Evolutionary conservation across 208 protist genomes (phyloP), one percentile per base, ranked within the genome.

Genomic region (Trypanosomatidae sp.): DNA sequence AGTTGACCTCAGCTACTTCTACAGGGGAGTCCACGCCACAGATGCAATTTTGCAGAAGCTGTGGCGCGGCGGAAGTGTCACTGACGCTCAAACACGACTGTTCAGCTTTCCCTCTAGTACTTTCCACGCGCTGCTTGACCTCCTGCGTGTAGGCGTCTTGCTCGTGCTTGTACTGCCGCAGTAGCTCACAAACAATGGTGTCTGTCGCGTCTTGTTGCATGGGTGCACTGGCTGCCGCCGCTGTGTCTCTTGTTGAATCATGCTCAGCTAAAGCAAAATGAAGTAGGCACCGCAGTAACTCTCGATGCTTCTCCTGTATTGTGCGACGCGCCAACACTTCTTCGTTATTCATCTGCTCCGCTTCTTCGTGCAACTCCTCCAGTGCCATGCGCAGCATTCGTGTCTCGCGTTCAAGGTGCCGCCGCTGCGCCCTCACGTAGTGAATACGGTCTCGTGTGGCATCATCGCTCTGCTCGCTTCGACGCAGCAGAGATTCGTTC

Each of bases 311-410:
- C 8, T 59, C 2, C 2, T 62, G 53, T 10, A 70, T 66, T 9
- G 1, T 30, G 9, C 53, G 30, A 17, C 66, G 41, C 12, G 52
- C 1, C 3, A 28, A n/a, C 33, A 33, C 47, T 30, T 74, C 75
- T 49, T 47, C 53, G 3, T 3, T 17, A 9, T 53, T 53, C 8
- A 1, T 8, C 17, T 43, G 19, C 19, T 47, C 68, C 15, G n/a
- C 62, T 22, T 69, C 74, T 49, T 79, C 74, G 1, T 47, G 36
- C 8, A 79, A 62, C 36, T 79, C 75, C 39, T 74, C 75, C 25
- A 79, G 46, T 30, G 75, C 75, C 43, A 79, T 43, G 7, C 49
- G 43, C 1, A 79, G 69, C 75, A 79, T 79, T 41, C 49, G 62
- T 30, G 69, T 56, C 44, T 79, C 75, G 25, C 49, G 68, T 13